phyloP scores from a whole-genome alignment of 768 basidiomycete species.

The Podaxis mareebaensis region DNA sequence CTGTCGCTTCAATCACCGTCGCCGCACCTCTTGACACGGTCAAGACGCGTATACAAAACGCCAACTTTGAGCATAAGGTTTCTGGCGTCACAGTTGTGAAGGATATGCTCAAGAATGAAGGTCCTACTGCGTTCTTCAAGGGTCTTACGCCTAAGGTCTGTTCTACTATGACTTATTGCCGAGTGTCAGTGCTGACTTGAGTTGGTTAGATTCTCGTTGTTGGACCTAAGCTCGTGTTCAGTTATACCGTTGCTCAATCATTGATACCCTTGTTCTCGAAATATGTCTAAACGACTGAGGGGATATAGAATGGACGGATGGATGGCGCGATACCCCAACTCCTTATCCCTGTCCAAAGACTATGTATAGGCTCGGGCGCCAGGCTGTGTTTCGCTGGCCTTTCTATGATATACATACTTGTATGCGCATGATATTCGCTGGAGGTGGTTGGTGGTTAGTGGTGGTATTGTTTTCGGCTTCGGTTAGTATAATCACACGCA shows the following conservation, averaged over 20 bases:
- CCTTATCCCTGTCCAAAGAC: not conserved
- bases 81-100: constrained; percentile 77
- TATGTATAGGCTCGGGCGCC: not conserved
- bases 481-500: too few relatives aligned
- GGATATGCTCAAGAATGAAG: constrained; percentile 88
- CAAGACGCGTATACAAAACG: constrained; percentile 98
- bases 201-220: constrained; percentile 81
- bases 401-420: not conserved
- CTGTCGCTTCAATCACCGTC: constrained; percentile 92
- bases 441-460: not conserved
- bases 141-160: constrained; percentile 93
- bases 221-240: constrained; percentile 97
- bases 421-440: not conserved
- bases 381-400: not conserved
- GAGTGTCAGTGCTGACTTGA: not conserved
- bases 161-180: constrained; percentile 9
- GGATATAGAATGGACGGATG: not conserved
- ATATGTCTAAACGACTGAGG: constrained; percentile 57
- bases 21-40: constrained; percentile 95
- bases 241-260: constrained; percentile 94
- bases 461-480: too few relatives aligned
- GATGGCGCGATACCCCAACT: not conserved
- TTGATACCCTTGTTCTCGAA: constrained; percentile 91
- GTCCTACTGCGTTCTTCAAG: constrained; percentile 86
- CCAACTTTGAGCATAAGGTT: constrained; percentile 90